These are phyloP conservation scores for Pseudomicrostroma phylloplanum DNA, from an alignment of 1,284 basidiomycete species.

Conservation along the genomic window DNA sequence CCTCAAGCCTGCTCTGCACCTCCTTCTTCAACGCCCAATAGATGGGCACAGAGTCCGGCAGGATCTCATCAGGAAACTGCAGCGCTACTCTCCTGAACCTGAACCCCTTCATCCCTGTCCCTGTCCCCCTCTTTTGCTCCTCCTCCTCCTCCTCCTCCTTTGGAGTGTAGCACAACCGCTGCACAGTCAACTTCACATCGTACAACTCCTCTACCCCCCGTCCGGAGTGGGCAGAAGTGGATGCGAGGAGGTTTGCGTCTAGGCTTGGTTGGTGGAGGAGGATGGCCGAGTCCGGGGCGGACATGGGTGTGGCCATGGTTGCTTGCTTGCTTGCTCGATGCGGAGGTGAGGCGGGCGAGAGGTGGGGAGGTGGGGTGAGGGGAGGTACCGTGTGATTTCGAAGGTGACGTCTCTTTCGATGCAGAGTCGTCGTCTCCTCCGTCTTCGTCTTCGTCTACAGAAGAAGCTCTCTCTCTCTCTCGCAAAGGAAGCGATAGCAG, in stretches of 20 bases:
- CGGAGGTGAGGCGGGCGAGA: background rate
- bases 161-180: slow-evolving; percentile 15
- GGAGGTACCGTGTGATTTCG: no score
- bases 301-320: slow-evolving; percentile 18
- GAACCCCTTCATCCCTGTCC: no score
- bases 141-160: no score
- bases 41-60: slow-evolving; percentile 81
- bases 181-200: slow-evolving; percentile 29
- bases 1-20: slow-evolving; percentile 48
- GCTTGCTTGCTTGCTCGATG: background rate
- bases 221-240: slow-evolving; percentile 32
- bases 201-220: slow-evolving; percentile 33
- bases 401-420: no score
- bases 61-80: slow-evolving; percentile 90
- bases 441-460: no score
- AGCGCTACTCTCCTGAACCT: slow-evolving; percentile 57
- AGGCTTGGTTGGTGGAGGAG: slow-evolving; percentile 36
- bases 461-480: no score
- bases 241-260: slow-evolving; percentile 27
- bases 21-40: slow-evolving; percentile 64
- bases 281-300: slow-evolving; percentile 42
- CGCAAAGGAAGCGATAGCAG: no score
- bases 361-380: no score
- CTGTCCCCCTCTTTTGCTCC: no score
- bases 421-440: no score